These are phyloP conservation scores for Skeletonema marinoi DNA, from an alignment of 108 stramenopile species.

Conservation along the genomic window DNA sequence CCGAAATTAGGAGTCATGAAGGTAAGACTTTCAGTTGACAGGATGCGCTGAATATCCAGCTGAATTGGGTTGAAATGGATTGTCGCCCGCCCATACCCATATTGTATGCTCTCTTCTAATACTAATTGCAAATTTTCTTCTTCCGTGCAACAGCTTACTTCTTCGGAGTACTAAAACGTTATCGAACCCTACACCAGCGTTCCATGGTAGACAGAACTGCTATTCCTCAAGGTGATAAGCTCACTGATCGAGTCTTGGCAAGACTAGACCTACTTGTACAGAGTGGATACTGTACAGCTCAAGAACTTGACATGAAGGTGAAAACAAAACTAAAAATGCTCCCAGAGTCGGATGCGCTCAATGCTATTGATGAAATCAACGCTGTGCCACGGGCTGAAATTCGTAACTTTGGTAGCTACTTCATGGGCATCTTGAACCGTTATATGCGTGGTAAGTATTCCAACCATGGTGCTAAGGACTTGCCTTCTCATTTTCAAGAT, in stretches of 20 bases:
- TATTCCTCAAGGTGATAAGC: slow-evolving; percentile 55
- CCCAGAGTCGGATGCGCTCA: slow-evolving; percentile 73
- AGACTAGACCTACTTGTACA: slow-evolving; percentile 58
- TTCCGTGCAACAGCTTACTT: slow-evolving; percentile 55
- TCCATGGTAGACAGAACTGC: slow-evolving; percentile 10
- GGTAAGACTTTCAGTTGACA: neutral
- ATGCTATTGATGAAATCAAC: slow-evolving; percentile 80
- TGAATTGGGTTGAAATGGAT: too few species aligned
- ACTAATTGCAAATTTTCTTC: neutral
- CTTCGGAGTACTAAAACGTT: slow-evolving; percentile 81
- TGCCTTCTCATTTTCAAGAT: neutral
- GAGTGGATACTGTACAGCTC: slow-evolving; percentile 64
- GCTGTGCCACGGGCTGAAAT: slow-evolving; percentile 58
- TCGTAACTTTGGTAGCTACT: slow-evolving; percentile 71
- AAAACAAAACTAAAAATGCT: slow-evolving; percentile 76
- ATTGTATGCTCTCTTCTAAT: neutral
- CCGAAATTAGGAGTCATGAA: slow-evolving; percentile 64
- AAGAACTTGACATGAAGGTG: slow-evolving; percentile 80
- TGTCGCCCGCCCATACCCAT: neutral
- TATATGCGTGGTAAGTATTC: slow-evolving; percentile 69
- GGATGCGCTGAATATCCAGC: too few species aligned
- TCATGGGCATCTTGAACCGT: slow-evolving; percentile 87
- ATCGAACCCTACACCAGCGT: slow-evolving; percentile 58
- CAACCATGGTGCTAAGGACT: neutral
- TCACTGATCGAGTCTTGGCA: slow-evolving; percentile 64